A percentile compares a stretch with the other conserved stretches of the same genome.
Evolutionary conservation across 2,329 filamentous ascomycete genomes (phyloP).

Genomic region (Diaporthe sp.): DNA sequence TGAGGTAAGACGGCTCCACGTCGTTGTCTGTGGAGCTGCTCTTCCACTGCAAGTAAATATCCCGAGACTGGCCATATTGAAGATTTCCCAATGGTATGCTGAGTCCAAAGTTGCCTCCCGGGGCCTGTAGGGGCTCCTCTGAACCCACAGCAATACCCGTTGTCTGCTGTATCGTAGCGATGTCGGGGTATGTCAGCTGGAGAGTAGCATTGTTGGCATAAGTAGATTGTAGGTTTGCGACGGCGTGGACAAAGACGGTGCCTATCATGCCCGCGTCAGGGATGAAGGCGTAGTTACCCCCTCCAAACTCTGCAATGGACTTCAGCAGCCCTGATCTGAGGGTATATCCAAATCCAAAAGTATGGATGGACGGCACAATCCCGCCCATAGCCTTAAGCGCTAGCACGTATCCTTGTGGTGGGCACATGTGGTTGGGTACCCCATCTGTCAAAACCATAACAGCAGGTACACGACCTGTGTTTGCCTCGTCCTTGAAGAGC

Average conservation of each 20-base stretch:
- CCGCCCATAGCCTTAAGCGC: constrained; percentile 59
- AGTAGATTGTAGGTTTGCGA: constrained; percentile 71
- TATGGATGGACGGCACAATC: constrained; percentile 61
- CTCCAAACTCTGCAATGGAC: constrained; percentile 68
- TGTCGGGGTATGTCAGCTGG: constrained; percentile 53
- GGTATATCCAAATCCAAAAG: constrained; percentile 66
- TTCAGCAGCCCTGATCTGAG: constrained; percentile 67
- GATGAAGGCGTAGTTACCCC: constrained; percentile 72
- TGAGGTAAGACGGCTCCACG: constrained; percentile 45
- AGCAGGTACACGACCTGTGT: constrained; percentile 58
- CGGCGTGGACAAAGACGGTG: constrained; percentile 72
- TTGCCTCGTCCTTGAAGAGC: constrained; percentile 54
- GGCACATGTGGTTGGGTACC: constrained; percentile 66
- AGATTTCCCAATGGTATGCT: constrained; percentile 63
- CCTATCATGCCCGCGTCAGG: constrained; percentile 73
- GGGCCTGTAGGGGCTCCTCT: constrained; percentile 6
- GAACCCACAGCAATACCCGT: constrained; percentile 55
- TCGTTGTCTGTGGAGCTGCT: constrained; percentile 39
- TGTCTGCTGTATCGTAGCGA: constrained; percentile 54
- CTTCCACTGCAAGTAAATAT: constrained; percentile 61
- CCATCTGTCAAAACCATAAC: constrained; percentile 69
- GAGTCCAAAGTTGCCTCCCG: constrained; percentile 45
- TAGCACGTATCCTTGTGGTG: constrained; percentile 65
- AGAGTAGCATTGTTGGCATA: constrained; percentile 63
- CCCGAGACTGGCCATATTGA: constrained; percentile 72